These are phyloP conservation scores for Polyrhizophydium stewartii DNA, from an alignment of 371 early-diverging fungal species.

Conservation along the genomic window DNA sequence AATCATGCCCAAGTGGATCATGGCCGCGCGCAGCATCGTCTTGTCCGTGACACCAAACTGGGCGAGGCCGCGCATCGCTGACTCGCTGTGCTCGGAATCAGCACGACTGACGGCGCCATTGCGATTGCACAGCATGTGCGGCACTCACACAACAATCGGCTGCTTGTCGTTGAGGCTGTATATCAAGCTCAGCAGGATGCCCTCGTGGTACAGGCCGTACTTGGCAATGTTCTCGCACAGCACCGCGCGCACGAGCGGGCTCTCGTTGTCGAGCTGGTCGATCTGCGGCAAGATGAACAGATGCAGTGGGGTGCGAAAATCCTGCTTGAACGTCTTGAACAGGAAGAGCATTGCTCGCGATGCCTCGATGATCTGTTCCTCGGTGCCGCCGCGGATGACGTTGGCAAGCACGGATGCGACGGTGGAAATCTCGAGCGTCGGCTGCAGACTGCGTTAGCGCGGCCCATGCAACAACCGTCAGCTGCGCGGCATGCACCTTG, in stretches of 20 bases:
- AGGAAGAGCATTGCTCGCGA: constrained; percentile 31
- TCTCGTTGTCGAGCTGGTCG: constrained; percentile 24
- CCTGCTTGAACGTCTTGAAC: constrained; percentile 28
- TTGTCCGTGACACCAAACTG: constrained; percentile 17
- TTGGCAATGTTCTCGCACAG: constrained; percentile 24
- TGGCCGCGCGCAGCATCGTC: constrained; percentile 11
- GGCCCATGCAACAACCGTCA: too few relatives aligned
- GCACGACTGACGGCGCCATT: too few relatives aligned
- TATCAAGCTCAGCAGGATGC: background rate
- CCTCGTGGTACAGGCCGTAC: constrained; percentile 17
- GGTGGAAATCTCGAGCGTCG: background rate
- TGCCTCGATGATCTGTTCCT: constrained; percentile 18
- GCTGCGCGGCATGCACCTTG: too few relatives aligned
- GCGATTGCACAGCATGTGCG: too few relatives aligned
- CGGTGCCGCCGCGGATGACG: background rate
- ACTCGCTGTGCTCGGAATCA: background rate
- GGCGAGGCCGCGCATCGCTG: constrained; percentile 9
- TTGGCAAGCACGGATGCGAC: background rate
- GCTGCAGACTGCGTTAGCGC: too few relatives aligned
- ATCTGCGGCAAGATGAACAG: constrained; percentile 31
- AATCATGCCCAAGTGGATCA: constrained; percentile 19
- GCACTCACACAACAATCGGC: constrained; percentile 3
- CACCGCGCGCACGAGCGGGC: constrained; percentile 34
- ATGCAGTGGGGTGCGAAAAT: constrained; percentile 27
- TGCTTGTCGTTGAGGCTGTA: constrained; percentile 10